A percentile compares a stretch with the other conserved stretches of the same genome.
Evolutionary conservation across 495 filamentous ascomycete genomes (phyloP).

Genomic region (Aspergillus indologenus): DNA sequence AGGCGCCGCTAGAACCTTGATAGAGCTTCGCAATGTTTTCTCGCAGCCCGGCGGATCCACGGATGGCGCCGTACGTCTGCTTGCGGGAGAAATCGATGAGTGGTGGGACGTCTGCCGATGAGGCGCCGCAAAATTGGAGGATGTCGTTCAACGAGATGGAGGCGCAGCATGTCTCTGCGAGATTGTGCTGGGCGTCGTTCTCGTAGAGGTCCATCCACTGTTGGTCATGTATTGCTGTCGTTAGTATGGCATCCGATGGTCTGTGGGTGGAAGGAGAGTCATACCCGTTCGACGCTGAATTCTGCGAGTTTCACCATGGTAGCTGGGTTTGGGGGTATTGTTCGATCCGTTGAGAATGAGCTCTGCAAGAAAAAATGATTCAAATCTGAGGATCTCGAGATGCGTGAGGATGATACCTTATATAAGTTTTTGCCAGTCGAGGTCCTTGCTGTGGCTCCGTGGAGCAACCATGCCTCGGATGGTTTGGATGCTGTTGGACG

Average conservation of each 20-base stretch:
- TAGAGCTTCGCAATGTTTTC: conserved; percentile 65
- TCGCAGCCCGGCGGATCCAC: conserved; percentile 62
- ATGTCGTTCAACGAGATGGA: conserved; percentile 78
- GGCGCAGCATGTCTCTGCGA: conserved; percentile 83
- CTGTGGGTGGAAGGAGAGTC: background rate
- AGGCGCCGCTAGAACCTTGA: conserved; percentile 41
- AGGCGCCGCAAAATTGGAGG: conserved; percentile 43
- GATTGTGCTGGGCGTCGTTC: conserved; percentile 68
- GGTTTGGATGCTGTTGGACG: background rate
- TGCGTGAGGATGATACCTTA: background rate
- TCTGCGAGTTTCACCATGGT: background rate
- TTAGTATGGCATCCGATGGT: background rate
- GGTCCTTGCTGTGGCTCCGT: background rate
- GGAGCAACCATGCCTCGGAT: too few species aligned
- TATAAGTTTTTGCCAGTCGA: background rate
- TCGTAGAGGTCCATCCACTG: conserved; percentile 95
- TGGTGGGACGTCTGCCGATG: conserved; percentile 43
- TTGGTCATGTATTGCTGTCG: background rate
- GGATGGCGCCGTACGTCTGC: conserved; percentile 69
- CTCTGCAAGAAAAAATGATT: too few species aligned
- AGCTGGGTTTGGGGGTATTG: background rate
- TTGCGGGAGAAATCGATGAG: conserved; percentile 45
- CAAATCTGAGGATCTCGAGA: background rate
- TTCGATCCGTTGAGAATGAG: too few species aligned
- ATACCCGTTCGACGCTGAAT: background rate